Evolutionary conservation across 2,329 filamentous ascomycete genomes (phyloP), one percentile per base, ranked within the genome.

Genomic region (Aspergillus fructus): DNA sequence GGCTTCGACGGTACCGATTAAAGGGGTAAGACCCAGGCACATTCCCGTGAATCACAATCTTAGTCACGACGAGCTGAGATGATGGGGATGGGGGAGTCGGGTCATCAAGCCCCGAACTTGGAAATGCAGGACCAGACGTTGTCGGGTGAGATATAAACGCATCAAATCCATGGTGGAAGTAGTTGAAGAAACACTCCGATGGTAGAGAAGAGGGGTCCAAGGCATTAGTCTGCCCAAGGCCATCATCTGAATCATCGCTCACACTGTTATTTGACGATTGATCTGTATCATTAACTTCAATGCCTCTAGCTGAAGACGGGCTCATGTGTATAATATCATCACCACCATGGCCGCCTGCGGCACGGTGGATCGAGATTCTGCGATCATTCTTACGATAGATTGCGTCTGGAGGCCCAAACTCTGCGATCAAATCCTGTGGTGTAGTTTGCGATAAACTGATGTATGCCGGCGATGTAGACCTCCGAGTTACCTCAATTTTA

Each of bases 21-120:
- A 99, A 99, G 11, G 93, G 90, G 71, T 97, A 97, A 1, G 92
- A 96, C 0, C 94, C 94, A 1, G 94, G 94, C 2, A 97, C 87
- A 67, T 99, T 99, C 43, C 90, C 91, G 72, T 99, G 94, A 2
- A 99, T 81, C 17, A 97, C 85, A n/a, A 99, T 73, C 71, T 97
- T 97, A 0, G 90, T 94, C 5, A 90, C 93, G 0, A 94, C 91
- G 11, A 96, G 81, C 41, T 88, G 86, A 57, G 91, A 86, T 0
- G 69, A 68, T 17, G 66, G 64, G 7, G 66, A 65, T 4, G 67
- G 69, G 49, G 66, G 64, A 0, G 66, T 63, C 5, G 68, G 65
- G 40, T 75, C 71, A 17, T 66, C 63, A 21, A 64, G 51, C n/a
- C 53, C 70, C 17, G 71, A 79, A 5, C 80, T 77, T 12, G 87